Percentiles rank a stretch among this genome's conserved stretches.
phyloP scores from a whole-genome alignment of 2,329 filamentous ascomycete genomes.

The Tolypocladium cylindrosporum region DNA sequence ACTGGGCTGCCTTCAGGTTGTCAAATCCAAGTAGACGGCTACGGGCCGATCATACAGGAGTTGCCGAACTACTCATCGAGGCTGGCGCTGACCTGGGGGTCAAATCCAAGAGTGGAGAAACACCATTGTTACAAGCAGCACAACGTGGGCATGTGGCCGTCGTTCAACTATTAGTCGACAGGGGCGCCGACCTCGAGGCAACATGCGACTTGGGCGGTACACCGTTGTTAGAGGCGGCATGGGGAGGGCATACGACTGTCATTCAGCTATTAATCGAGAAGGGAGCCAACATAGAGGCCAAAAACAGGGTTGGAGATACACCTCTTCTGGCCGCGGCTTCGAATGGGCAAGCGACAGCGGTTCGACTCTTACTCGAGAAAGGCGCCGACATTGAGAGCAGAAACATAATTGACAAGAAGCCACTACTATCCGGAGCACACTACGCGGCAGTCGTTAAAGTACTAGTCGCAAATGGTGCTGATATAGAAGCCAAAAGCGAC shows the following conservation, averaged over 20 bases:
- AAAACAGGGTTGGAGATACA: not conserved
- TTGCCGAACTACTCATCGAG: too few species aligned
- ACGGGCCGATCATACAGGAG: too few species aligned
- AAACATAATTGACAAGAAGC: not conserved
- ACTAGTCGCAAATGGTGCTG: not conserved
- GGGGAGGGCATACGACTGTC: not conserved
- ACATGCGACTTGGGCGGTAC: not conserved
- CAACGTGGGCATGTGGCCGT: not conserved
- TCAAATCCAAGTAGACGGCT: too few species aligned
- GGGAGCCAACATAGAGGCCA: not conserved
- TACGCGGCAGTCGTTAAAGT: not conserved
- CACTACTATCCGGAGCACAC: not conserved
- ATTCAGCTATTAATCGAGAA: not conserved
- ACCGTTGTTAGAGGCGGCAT: not conserved
- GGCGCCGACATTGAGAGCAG: not conserved
- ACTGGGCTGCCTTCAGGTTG: too few species aligned
- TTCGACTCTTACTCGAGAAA: not conserved
- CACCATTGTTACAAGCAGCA: too few species aligned
- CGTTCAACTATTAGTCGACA: not conserved
- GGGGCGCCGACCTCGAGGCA: not conserved
- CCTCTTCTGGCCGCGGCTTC: not conserved
- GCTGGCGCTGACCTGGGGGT: too few species aligned
- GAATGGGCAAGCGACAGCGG: not conserved
- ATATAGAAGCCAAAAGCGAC: not conserved
- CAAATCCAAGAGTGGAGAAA: too few species aligned